Evolutionary conservation across 352 stramenopile species (phyloP).

Genomic region (Pythium guiyangense): DNA sequence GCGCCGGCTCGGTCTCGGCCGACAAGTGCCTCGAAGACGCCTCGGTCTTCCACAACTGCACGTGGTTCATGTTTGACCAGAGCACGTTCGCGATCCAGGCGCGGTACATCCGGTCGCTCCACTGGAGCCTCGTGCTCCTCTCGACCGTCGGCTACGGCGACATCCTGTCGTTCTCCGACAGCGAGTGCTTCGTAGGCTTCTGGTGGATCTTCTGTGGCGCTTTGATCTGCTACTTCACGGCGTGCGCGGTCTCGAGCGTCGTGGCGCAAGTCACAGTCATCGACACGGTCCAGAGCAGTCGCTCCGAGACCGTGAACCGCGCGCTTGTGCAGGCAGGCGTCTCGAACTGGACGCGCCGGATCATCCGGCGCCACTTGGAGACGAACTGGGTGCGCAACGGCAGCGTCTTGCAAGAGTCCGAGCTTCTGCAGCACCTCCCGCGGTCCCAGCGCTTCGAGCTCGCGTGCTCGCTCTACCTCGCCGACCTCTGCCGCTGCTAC

Average conservation of each 20-base stretch:
- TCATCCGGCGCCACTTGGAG: slow-evolving; percentile 18
- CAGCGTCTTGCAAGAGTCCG: slow-evolving; percentile 12
- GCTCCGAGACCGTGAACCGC: slow-evolving; percentile 8
- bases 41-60: slow-evolving; percentile 51
- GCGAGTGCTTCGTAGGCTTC: slow-evolving; percentile 16
- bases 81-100: slow-evolving; percentile 56
- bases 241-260: slow-evolving; percentile 18
- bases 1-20: slow-evolving; percentile 24
- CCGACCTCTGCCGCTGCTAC: slow-evolving; percentile 7
- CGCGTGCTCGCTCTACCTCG: slow-evolving; percentile 12
- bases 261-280: slow-evolving; percentile 15
- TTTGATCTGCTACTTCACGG: slow-evolving; percentile 22
- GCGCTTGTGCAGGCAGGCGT: slow-evolving; percentile 10
- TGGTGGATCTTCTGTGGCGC: slow-evolving; percentile 21
- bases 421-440: slow-evolving; percentile 16
- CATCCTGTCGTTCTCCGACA: slow-evolving; percentile 52
- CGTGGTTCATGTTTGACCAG: slow-evolving; percentile 66
- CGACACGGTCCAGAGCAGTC: slow-evolving; percentile 1
- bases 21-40: slow-evolving; percentile 44
- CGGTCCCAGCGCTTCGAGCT: slow-evolving; percentile 14
- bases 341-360: slow-evolving; percentile 7
- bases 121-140: slow-evolving; percentile 70
- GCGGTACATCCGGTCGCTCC: slow-evolving; percentile 51
- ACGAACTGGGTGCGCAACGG: slow-evolving; percentile 21
- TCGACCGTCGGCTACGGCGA: slow-evolving; percentile 73